Base-by-base conservation (phyloP, 2,329 filamentous ascomycete species). In the Ceratocystis albifundus region DNA sequence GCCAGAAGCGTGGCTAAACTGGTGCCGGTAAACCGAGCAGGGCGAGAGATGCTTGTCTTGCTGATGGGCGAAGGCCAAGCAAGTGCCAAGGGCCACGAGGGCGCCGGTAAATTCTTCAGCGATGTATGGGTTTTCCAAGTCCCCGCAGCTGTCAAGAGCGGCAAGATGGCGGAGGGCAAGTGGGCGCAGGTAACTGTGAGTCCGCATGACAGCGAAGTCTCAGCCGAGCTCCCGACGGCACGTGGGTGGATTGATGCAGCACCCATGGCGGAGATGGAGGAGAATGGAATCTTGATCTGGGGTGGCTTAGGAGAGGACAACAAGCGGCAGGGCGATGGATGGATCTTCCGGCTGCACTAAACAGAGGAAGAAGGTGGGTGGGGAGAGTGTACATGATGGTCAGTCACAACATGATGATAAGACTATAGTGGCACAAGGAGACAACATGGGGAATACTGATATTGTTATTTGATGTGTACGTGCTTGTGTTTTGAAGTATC, bases 111-210 rank as follows among this genome's bases (percentile, higher is more conserved):
- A 67, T 85, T 84, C 73, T 80, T 79, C 75, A 74, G 77, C 69
- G 84, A 88, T 71, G 80, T 85, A 20, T 88, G 85, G 85, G 78
- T 80, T 17, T 87, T 85, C 74, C 82, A 85, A 74, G 78, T 85
- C 20, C 83, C 68, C 68, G 55, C 55, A 15, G 78, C 78, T 48
- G 73, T 83, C 3, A 82, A 82, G 15, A 76, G 77, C 65, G 78
- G 78, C 71, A 59, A 28, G 41, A 81, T 79, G 8, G 80, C 79
- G 28, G 84, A 86, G 72, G 83, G 82, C n/a, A 77, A 76, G 69
- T 88, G 85, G 85, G 77, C 75, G 32, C 76, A 74, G 66, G 78
- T 87, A 15, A 71, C 75, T 59, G 74, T 75, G 61, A 73, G 70
- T 1, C 79, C 81, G 12, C 78, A 79, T 64, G 83, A 86, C 67